Evolutionary conservation across 371 early-diverging fungal species (phyloP).

Genomic region (Apophysomyces trapeziformis): DNA sequence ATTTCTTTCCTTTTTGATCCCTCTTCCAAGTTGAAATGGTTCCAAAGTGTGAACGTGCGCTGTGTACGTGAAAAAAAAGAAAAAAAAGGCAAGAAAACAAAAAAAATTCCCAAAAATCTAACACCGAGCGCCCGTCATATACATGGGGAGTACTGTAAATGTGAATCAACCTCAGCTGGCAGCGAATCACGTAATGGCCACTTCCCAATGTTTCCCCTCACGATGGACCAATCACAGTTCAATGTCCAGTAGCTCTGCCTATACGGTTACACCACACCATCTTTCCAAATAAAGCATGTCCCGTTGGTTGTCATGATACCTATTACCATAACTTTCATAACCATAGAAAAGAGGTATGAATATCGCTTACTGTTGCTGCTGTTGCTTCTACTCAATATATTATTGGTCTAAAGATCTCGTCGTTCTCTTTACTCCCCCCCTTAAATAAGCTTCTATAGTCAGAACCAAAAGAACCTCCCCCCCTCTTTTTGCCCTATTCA

Average conservation of each 20-base stretch:
- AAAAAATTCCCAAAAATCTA: slow-evolving; percentile 11
- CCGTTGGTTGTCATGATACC: slow-evolving; percentile 1
- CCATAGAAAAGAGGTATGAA: too few species aligned
- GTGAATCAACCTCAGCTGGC: slow-evolving; percentile 8
- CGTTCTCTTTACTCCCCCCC: too few species aligned
- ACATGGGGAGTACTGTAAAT: slow-evolving; percentile 1
- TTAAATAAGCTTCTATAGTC: too few species aligned
- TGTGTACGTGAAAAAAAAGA: background rate
- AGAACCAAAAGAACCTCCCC: too few species aligned
- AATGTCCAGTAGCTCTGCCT: background rate
- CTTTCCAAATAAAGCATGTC: slow-evolving; percentile 1
- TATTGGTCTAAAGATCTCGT: too few species aligned
- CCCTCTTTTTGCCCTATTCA: too few species aligned
- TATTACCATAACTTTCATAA: too few species aligned
- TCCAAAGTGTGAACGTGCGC: slow-evolving; percentile 10
- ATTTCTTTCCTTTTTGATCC: slow-evolving; percentile 1
- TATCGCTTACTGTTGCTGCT: too few species aligned
- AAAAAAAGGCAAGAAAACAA: slow-evolving; percentile 11
- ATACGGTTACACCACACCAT: background rate
- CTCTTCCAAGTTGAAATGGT: slow-evolving; percentile 6
- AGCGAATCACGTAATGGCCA: slow-evolving; percentile 8
- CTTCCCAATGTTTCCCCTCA: slow-evolving; percentile 1
- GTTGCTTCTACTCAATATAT: too few species aligned
- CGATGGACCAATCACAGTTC: slow-evolving; percentile 2
- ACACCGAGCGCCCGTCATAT: slow-evolving; percentile 3